A percentile compares a stretch with the other conserved stretches of the same genome.
phyloP scores from a whole-genome alignment of 2,329 filamentous ascomycete genomes.

The Fusarium solani-melongenae region DNA sequence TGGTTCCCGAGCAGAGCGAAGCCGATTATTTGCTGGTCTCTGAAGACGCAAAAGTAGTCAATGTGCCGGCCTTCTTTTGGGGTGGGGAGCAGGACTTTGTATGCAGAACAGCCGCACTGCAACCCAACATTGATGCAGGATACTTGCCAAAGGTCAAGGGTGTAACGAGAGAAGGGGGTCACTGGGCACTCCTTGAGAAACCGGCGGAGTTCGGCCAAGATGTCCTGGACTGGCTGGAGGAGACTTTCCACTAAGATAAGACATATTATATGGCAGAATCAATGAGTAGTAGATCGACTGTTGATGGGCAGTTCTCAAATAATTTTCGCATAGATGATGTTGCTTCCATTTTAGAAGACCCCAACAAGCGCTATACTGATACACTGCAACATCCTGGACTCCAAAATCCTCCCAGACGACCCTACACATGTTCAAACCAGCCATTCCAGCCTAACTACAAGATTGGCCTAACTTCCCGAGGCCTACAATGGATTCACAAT shows the following conservation, averaged over 20 bases:
- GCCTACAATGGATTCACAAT: not conserved
- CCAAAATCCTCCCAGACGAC: not conserved
- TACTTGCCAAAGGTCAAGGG: constrained; percentile 42
- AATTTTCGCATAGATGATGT: too few species aligned
- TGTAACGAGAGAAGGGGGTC: constrained; percentile 39
- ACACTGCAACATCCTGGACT: not conserved
- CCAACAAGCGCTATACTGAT: too few species aligned
- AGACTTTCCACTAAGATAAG: not conserved
- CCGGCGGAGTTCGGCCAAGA: constrained; percentile 41
- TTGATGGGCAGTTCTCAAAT: not conserved
- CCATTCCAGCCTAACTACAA: not conserved
- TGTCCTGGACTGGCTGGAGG: constrained; percentile 31
- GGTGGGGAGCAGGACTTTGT: constrained; percentile 43
- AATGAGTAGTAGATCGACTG: not conserved
- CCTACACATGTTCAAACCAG: not conserved
- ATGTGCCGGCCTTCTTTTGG: constrained; percentile 43
- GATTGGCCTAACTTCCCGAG: not conserved
- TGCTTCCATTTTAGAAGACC: too few species aligned
- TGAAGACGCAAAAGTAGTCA: constrained; percentile 30
- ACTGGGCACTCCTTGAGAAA: constrained; percentile 47
- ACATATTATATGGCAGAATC: not conserved
- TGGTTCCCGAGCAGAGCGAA: constrained; percentile 32
- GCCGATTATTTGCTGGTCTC: constrained; percentile 27
- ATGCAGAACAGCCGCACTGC: constrained; percentile 36
- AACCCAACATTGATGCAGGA: constrained; percentile 29